phyloP scores from a whole-genome alignment of 2,329 filamentous ascomycete genomes.

The Scedosporium boydii region DNA sequence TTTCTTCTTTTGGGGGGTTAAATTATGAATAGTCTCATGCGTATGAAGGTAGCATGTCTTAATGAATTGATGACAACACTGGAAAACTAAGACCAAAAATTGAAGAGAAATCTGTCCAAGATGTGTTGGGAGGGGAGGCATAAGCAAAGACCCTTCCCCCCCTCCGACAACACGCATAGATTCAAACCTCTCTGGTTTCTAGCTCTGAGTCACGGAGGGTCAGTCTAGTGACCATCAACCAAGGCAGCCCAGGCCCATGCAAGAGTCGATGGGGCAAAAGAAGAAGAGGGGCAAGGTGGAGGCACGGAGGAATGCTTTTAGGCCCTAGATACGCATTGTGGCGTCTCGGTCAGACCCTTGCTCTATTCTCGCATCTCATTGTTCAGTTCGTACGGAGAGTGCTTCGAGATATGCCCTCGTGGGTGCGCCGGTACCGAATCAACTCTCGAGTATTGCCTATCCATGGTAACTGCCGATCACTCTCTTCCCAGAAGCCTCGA shows the following conservation, averaged over 20 bases:
- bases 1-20: background rate
- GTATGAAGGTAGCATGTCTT: slow-evolving; percentile 6
- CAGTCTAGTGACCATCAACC: too few species aligned
- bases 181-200: too few species aligned
- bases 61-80: slow-evolving; percentile 5
- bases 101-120: background rate
- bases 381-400: background rate
- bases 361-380: background rate
- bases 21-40: slow-evolving; percentile 2
- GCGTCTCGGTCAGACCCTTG: background rate
- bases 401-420: background rate
- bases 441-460: background rate
- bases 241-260: background rate
- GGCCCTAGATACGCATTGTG: background rate
- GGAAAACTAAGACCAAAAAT: background rate
- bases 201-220: too few species aligned
- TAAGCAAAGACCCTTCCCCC: too few species aligned
- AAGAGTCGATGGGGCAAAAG: background rate
- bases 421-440: background rate
- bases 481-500: background rate
- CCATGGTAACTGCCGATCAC: background rate
- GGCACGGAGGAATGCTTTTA: background rate
- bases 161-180: too few species aligned
- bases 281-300: background rate
- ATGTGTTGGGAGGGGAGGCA: too few species aligned